A percentile compares a stretch with the other conserved stretches of the same genome.
These are phyloP conservation scores for Zangia roseola DNA, from an alignment of 768 basidiomycete species.

Conservation along the genomic window DNA sequence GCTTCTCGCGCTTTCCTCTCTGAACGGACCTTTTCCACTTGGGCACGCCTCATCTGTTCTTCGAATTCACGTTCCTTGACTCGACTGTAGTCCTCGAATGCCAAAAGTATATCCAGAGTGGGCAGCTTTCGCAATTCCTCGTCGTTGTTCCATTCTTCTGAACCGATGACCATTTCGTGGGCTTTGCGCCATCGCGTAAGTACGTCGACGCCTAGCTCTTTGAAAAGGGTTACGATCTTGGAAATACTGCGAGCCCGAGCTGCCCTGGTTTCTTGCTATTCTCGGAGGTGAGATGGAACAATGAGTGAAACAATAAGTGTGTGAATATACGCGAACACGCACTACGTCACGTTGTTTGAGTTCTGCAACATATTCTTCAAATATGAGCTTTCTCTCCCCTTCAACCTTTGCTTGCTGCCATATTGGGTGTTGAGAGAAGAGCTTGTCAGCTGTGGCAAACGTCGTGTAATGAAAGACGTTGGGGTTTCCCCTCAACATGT, in stretches of 20 bases:
- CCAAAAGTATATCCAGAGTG: constrained; percentile 85
- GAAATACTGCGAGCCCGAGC: constrained; percentile 75
- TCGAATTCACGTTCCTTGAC: constrained; percentile 90
- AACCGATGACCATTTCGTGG: constrained; percentile 70
- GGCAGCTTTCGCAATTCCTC: constrained; percentile 79
- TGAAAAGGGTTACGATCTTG: constrained; percentile 83
- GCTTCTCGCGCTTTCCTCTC: constrained; percentile 90
- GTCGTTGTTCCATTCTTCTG: constrained; percentile 78
- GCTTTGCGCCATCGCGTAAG: constrained; percentile 92
- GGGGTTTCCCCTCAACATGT: constrained; percentile 84
- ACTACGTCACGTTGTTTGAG: constrained; percentile 89
- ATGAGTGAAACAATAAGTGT: constrained; percentile 5
- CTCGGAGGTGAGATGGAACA: constrained; percentile 1
- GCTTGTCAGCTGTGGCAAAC: constrained; percentile 82
- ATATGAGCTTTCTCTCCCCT: constrained; percentile 81
- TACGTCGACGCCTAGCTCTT: constrained; percentile 85
- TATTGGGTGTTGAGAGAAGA: constrained; percentile 83
- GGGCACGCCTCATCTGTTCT: constrained; percentile 73
- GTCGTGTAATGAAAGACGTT: constrained; percentile 92
- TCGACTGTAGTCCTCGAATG: constrained; percentile 92
- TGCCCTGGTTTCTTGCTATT: constrained; percentile 76
- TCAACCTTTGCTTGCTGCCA: constrained; percentile 89
- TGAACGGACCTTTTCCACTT: constrained; percentile 79
- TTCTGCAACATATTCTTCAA: constrained; percentile 88
- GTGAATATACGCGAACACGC: constrained; percentile 29